Evolutionary conservation across 192 early-diverging fungal genomes (phyloP), one percentile per base, ranked within the genome.

Genomic region (Gamsiella multidivaricata): DNA sequence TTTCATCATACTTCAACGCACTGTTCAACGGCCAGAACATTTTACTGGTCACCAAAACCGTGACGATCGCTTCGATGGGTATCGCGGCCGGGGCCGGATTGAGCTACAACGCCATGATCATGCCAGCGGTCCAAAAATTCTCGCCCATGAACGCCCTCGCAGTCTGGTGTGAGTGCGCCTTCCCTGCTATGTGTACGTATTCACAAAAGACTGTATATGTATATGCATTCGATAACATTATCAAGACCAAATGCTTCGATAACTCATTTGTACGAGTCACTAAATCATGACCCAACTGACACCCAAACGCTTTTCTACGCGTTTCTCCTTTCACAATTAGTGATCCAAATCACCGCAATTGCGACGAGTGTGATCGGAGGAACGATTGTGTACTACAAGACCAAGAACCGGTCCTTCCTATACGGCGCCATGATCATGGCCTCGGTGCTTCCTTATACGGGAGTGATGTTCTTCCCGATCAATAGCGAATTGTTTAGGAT

Each of bases 331-430:
- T 56, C 54, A 23, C 0, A 22, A 20, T 23, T 20, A 69, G 67
- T 26, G 14, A 53, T 31, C 22, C 67, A 69, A 43, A 39, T 61
- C 5, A 53, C 67, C 1, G 47, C 57, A 9, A 42, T 69, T 23
- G 67, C 47, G 3, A 53, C 41, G 2, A 59, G 67, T 20, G 55
- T 61, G 12, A 34, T 69, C 18, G 57, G 67, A 3, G 67, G 57
- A 2, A 39, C 57, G 2, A 25, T 22, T 14, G 36, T 69, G n/a
- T 69, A 69, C 31, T 69, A 69, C 22, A 69, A 53, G 57, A 69
- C 57, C 46, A 61, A 69, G 47, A 69, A 69, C 57, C 45, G 45
- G 10, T 69, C 39, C 49, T 69, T 53, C 39, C 28, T 69, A 28
- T 69, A 69, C 15, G 34, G 57, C 18, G 22, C 55, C 10, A 4